Evolutionary conservation across 2,329 filamentous ascomycete genomes (phyloP).

Genomic region (Paraphaeosphaeria minitans): DNA sequence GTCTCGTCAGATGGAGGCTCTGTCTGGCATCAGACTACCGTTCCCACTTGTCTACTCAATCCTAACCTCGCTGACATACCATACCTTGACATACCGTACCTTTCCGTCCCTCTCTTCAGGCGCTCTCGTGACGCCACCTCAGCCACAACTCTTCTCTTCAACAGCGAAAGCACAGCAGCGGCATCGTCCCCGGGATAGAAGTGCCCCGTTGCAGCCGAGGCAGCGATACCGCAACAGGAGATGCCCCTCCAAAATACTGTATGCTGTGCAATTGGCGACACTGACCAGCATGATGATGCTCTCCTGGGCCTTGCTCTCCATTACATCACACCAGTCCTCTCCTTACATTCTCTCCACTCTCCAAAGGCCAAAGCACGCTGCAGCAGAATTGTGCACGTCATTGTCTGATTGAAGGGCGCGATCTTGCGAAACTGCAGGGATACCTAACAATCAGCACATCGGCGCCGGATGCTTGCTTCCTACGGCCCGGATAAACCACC

Average conservation of each 20-base stretch:
- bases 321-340: too few relatives aligned
- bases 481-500: constrained; percentile 5
- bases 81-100: too few relatives aligned
- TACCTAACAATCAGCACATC: background rate
- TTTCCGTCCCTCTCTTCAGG: background rate
- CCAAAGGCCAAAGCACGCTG: too few relatives aligned
- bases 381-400: background rate
- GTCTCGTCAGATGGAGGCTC: too few relatives aligned
- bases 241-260: background rate
- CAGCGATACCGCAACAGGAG: background rate
- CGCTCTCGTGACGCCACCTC: background rate
- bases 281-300: too few relatives aligned
- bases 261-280: constrained; percentile 1
- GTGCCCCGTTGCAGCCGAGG: background rate
- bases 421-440: background rate
- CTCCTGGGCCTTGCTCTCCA: too few relatives aligned
- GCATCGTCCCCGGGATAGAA: background rate
- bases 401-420: background rate
- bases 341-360: background rate
- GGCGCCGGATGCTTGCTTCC: constrained; percentile 9
- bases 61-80: too few relatives aligned
- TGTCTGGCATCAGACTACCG: background rate
- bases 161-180: background rate
- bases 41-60: background rate
- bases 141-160: background rate